Conservation (phyloP, 139 green algal species). For the Coccomyxa sp. region DNA sequence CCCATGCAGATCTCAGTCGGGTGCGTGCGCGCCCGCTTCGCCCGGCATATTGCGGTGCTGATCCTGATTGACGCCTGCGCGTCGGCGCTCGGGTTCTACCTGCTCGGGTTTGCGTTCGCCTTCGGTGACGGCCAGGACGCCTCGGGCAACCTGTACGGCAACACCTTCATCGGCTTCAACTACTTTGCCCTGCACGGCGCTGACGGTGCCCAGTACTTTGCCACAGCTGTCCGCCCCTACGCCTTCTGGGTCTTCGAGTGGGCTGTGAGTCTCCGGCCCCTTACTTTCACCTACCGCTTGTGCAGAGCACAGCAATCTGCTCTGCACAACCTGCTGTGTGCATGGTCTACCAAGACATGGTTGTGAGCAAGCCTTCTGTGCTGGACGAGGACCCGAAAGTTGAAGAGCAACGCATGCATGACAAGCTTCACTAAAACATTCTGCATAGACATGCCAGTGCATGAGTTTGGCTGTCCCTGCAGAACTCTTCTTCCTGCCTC, state of each 20-base stretch:
- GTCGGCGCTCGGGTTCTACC: slow-evolving; percentile 25
- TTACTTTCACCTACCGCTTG: too few relatives aligned
- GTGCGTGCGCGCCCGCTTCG: slow-evolving; percentile 29
- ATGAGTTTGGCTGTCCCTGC: too few relatives aligned
- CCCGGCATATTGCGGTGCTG: slow-evolving; percentile 39
- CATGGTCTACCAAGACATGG: too few relatives aligned
- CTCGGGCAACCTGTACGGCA: slow-evolving; percentile 1
- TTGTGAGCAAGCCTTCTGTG: too few relatives aligned
- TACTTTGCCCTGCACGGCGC: slow-evolving; percentile 22
- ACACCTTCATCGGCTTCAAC: slow-evolving; percentile 24
- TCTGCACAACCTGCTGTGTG: not conserved
- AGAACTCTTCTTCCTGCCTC: too few relatives aligned
- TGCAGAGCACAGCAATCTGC: not conserved
- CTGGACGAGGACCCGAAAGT: too few relatives aligned
- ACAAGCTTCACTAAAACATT: too few relatives aligned
- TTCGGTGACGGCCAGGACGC: slow-evolving; percentile 10
- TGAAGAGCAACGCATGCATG: too few relatives aligned
- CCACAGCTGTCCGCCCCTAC: slow-evolving; percentile 7
- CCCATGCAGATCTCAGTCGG: slow-evolving; percentile 32
- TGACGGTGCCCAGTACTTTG: not conserved
- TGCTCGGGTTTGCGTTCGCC: slow-evolving; percentile 30
- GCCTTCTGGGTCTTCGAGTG: slow-evolving; percentile 31
- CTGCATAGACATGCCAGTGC: too few relatives aligned
- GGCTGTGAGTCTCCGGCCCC: slow-evolving; percentile 10
- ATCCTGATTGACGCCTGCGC: slow-evolving; percentile 33